Conservation (phyloP, 345 rosid species). For the Dipteronia dyeriana region DNA sequence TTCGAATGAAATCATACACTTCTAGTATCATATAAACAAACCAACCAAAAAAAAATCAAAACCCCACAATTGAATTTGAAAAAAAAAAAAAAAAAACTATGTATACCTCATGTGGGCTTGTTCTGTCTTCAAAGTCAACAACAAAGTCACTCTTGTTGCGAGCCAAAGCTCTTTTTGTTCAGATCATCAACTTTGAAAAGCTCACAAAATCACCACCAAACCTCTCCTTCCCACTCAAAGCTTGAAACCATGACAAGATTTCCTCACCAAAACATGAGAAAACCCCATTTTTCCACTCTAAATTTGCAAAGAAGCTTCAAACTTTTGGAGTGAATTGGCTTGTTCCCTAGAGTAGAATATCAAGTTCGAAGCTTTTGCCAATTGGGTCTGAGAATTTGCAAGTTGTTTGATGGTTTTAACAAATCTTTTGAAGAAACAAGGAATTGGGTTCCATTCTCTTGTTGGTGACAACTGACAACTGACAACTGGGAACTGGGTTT, state of each 20-base stretch:
- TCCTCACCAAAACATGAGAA: constrained; percentile 31
- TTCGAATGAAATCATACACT: neutral
- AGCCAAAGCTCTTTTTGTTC: constrained; percentile 25
- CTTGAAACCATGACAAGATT: constrained; percentile 18
- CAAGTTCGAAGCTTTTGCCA: neutral
- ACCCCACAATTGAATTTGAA: neutral
- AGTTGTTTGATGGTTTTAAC: neutral
- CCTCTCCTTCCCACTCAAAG: constrained; percentile 30
- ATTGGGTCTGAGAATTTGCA: neutral
- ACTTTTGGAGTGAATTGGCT: neutral
- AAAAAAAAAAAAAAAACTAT: neutral
- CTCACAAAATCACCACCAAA: constrained; percentile 23
- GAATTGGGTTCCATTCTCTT: neutral
- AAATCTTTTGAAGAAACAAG: neutral
- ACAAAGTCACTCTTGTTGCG: constrained; percentile 43
- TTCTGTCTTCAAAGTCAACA: constrained; percentile 60
- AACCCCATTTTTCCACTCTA: constrained; percentile 41
- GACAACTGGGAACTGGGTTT: no score
- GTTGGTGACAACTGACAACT: no score
- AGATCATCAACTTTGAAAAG: constrained; percentile 22
- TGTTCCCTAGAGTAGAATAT: neutral
- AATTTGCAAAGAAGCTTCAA: neutral
- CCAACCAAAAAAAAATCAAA: neutral
- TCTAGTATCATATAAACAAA: neutral
- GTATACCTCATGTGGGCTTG: constrained; percentile 75